These are phyloP conservation scores for Rhizopus arrhizus DNA, from an alignment of 371 early-diverging fungal genomes.

Conservation along the genomic window DNA sequence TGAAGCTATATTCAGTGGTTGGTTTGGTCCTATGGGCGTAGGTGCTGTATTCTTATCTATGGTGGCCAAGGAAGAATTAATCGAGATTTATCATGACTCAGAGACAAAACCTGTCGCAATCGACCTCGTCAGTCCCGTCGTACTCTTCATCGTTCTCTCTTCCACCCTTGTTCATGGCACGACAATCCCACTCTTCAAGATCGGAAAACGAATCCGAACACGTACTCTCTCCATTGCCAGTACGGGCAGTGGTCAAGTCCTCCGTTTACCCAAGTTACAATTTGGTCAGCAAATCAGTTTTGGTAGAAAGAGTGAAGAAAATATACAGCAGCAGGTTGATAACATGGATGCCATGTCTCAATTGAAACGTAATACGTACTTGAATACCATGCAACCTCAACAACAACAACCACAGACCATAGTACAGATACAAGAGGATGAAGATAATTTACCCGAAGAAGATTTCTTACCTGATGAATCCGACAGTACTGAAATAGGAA, in stretches of 20 bases:
- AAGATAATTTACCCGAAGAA: slow-evolving; percentile 42
- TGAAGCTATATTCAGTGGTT: slow-evolving; percentile 92
- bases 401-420: slow-evolving; percentile 6
- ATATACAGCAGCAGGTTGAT: slow-evolving; percentile 12
- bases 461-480: slow-evolving; percentile 51
- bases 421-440: slow-evolving; percentile 29
- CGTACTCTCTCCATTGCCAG: slow-evolving; percentile 53
- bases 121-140: slow-evolving; percentile 60
- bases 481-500: slow-evolving; percentile 24
- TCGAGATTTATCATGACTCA: slow-evolving; percentile 30
- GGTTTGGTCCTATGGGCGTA: slow-evolving; percentile 93
- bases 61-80: slow-evolving; percentile 59
- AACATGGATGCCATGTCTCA: slow-evolving; percentile 36
- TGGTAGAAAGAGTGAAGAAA: slow-evolving; percentile 12
- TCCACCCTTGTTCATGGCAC: slow-evolving; percentile 83
- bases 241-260: slow-evolving; percentile 41
- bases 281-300: slow-evolving; percentile 35
- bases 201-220: slow-evolving; percentile 58
- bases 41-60: slow-evolving; percentile 82
- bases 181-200: slow-evolving; percentile 75
- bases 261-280: slow-evolving; percentile 46
- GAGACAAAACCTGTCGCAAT: slow-evolving; percentile 32
- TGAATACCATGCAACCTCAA: slow-evolving; percentile 31
- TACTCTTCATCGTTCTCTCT: slow-evolving; percentile 73
- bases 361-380: slow-evolving; percentile 42